Conservation (phyloP, 2,329 filamentous ascomycete genomes). For the Neofusicoccum sp. region DNA sequence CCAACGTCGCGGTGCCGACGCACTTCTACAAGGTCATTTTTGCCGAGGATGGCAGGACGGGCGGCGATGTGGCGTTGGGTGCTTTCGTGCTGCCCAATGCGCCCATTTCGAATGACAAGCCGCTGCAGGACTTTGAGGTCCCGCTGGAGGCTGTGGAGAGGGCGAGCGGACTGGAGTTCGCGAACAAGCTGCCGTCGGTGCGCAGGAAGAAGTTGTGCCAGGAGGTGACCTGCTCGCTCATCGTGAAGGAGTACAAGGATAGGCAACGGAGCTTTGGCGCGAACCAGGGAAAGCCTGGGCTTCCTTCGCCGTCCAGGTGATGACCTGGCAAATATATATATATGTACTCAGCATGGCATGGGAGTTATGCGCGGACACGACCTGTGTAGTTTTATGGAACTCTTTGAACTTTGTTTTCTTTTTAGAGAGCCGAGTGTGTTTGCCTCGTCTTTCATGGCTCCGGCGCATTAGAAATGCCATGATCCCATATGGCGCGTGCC, state of each 20-base stretch:
- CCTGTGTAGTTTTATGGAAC: background rate
- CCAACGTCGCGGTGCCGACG: constrained; percentile 92
- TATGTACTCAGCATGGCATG: background rate
- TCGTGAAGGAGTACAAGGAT: constrained; percentile 77
- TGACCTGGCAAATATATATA: background rate
- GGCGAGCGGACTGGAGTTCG: constrained; percentile 90
- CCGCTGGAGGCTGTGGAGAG: constrained; percentile 90
- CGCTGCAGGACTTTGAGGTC: constrained; percentile 89
- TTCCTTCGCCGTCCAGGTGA: background rate
- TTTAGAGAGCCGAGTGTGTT: constrained; percentile 7
- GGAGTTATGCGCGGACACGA: background rate
- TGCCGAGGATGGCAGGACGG: constrained; percentile 73
- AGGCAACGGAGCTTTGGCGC: constrained; percentile 52
- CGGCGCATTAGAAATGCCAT: background rate
- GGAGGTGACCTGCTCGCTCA: constrained; percentile 80
- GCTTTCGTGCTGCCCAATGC: constrained; percentile 97
- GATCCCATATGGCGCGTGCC: background rate
- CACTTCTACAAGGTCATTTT: constrained; percentile 99
- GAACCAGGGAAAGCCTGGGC: constrained; percentile 27
- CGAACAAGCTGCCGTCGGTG: constrained; percentile 71
- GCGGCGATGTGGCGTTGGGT: constrained; percentile 76
- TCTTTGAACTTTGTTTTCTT: background rate
- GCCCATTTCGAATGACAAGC: constrained; percentile 82
- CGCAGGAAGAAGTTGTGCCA: constrained; percentile 80
- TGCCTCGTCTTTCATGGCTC: background rate